phyloP scores from a whole-genome alignment of 306 rosid genomes.

The Pterocarpus santalinus region DNA sequence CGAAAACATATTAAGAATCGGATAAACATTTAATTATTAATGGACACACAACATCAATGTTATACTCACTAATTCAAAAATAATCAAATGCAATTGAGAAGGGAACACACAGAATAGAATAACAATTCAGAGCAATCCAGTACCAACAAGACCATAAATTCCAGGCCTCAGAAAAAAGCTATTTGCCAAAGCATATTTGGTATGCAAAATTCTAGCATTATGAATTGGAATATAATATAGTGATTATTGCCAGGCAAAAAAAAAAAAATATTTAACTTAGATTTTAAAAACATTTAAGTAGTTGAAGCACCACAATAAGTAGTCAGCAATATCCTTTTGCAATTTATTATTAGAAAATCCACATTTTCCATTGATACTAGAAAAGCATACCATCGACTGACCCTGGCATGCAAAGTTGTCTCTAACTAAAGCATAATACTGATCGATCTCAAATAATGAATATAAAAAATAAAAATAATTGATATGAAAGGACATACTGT shows the following conservation, averaged over 20 bases:
- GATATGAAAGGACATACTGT: conserved; percentile 63
- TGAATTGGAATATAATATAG: background rate
- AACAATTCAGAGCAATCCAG: background rate
- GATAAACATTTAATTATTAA: too few species aligned
- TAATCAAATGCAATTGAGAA: background rate
- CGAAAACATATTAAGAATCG: too few species aligned
- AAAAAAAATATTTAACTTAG: background rate
- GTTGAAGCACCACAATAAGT: background rate
- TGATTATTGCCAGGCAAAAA: background rate
- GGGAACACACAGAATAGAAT: background rate
- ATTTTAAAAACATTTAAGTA: background rate
- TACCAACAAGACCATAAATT: background rate
- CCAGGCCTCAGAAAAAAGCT: background rate
- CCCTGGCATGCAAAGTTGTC: background rate
- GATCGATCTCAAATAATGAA: background rate
- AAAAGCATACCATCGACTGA: conserved; percentile 1
- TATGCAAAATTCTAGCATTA: background rate
- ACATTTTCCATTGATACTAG: background rate
- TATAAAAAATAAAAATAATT: background rate
- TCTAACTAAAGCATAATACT: background rate
- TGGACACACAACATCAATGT: background rate
- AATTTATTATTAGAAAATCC: background rate
- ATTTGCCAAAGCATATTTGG: background rate
- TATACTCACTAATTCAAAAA: too few species aligned
- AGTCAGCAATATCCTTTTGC: background rate